Conservation (phyloP, 2,329 filamentous ascomycete genomes). For the Ophiocordyceps camponoti-saundersi region DNA sequence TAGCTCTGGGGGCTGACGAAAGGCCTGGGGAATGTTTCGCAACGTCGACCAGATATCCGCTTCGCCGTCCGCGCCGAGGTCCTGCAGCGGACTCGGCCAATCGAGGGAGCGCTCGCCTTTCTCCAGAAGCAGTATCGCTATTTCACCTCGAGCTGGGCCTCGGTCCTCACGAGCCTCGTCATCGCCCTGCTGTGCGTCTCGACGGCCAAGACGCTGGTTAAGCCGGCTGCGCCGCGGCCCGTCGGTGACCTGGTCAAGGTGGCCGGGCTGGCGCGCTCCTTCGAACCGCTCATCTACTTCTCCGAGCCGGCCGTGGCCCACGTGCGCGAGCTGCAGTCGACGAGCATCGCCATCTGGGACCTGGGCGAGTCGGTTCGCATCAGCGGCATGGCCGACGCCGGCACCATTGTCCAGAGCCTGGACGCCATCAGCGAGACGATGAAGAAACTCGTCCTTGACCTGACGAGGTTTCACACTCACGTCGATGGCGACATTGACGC, state of each 20-base stretch:
- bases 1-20: neutral
- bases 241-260: constrained; percentile 68
- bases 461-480: constrained; percentile 84
- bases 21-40: neutral
- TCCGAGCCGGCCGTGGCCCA: constrained; percentile 78
- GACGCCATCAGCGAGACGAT: constrained; percentile 76
- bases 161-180: constrained; percentile 43
- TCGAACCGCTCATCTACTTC: constrained; percentile 89
- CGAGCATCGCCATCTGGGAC: constrained; percentile 87
- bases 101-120: constrained; percentile 54
- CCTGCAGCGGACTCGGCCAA: constrained; percentile 70
- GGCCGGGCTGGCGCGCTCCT: constrained; percentile 73
- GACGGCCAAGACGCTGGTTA: constrained; percentile 47
- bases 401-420: constrained; percentile 69
- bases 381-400: constrained; percentile 81
- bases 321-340: constrained; percentile 77
- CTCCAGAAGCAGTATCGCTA: constrained; percentile 40
- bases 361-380: constrained; percentile 76
- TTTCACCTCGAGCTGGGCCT: constrained; percentile 53
- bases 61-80: constrained; percentile 79
- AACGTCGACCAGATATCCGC: constrained; percentile 49
- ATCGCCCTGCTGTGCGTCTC: constrained; percentile 47
- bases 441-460: constrained; percentile 67
- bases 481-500: constrained; percentile 86
- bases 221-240: constrained; percentile 38